phyloP scores from a whole-genome alignment of 768 basidiomycete species.

The Coprinopsis sp. region DNA sequence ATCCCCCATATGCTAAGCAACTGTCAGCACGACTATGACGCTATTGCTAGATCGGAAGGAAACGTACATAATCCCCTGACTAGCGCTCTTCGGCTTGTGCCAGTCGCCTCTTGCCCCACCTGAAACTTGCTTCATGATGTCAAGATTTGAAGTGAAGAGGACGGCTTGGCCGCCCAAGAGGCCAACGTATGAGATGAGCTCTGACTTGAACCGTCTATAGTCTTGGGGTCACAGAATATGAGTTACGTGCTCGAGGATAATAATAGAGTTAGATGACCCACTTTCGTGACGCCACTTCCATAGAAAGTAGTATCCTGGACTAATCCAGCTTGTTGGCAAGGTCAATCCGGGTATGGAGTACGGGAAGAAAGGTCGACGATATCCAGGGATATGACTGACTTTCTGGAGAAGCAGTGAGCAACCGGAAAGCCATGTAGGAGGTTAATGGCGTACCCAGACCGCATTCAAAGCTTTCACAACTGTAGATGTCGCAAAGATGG shows the following conservation, averaged over 20 bases:
- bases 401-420: slow-evolving; percentile 18
- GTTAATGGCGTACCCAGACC: slow-evolving; percentile 24
- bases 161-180: slow-evolving; percentile 32
- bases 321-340: slow-evolving; percentile 40
- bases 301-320: slow-evolving; percentile 29
- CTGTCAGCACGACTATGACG: neutral
- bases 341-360: slow-evolving; percentile 31
- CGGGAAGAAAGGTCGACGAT: slow-evolving; percentile 38
- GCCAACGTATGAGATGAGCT: slow-evolving; percentile 38
- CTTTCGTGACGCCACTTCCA: slow-evolving; percentile 35
- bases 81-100: slow-evolving; percentile 33
- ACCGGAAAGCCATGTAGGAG: no score
- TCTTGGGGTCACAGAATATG: slow-evolving; percentile 20
- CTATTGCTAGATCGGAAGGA: neutral
- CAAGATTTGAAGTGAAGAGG: slow-evolving; percentile 41
- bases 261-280: slow-evolving; percentile 15
- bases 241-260: neutral
- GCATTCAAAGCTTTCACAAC: slow-evolving; percentile 26
- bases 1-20: slow-evolving; percentile 37
- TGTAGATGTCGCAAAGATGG: slow-evolving; percentile 27
- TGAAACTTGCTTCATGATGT: slow-evolving; percentile 41
- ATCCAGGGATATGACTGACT: slow-evolving; percentile 34
- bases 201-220: slow-evolving; percentile 31
- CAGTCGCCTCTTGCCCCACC: slow-evolving; percentile 36
- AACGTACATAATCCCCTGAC: slow-evolving; percentile 29